Conservation (phyloP, 495 filamentous ascomycete species). For the Penicillium bialowiezense region DNA sequence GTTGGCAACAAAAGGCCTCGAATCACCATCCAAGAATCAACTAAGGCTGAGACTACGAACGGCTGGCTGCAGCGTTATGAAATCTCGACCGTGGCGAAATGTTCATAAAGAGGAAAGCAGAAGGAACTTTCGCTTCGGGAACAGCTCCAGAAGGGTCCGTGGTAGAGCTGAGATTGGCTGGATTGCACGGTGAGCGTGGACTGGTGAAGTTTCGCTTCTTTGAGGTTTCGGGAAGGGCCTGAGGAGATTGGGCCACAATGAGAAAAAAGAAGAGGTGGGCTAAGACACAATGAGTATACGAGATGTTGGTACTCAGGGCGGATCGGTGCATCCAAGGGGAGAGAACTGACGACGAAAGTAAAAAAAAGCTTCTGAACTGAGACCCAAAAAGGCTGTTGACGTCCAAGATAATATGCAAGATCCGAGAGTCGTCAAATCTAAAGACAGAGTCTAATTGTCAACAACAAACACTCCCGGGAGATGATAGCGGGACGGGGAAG, state of each 20-base stretch:
- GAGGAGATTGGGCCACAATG: conserved; percentile 20
- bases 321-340: conserved; percentile 30
- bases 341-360: conserved; percentile 30
- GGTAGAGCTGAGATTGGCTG: conserved; percentile 9
- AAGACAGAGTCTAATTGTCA: conserved; percentile 29
- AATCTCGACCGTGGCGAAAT: conserved; percentile 22
- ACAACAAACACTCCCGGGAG: conserved; percentile 35
- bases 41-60: conserved; percentile 28
- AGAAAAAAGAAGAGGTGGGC: conserved; percentile 17
- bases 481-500: conserved; percentile 19
- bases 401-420: conserved; percentile 36
- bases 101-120: conserved; percentile 18
- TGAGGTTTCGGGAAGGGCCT: conserved; percentile 26
- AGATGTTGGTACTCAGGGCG: conserved; percentile 24
- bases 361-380: conserved; percentile 18
- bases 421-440: conserved; percentile 20
- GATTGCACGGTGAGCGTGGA: conserved; percentile 12
- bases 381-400: conserved; percentile 23
- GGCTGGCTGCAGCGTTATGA: conserved; percentile 39
- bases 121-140: conserved; percentile 18
- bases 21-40: conserved; percentile 36
- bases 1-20: conserved; percentile 28
- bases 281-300: conserved; percentile 33
- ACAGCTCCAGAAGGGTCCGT: neutral
- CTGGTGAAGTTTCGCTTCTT: conserved; percentile 29